Percentiles rank a stretch among this genome's conserved stretches.
Evolutionary conservation across 768 basidiomycete genomes (phyloP).

Genomic region (Steccherinum ochraceum): DNA sequence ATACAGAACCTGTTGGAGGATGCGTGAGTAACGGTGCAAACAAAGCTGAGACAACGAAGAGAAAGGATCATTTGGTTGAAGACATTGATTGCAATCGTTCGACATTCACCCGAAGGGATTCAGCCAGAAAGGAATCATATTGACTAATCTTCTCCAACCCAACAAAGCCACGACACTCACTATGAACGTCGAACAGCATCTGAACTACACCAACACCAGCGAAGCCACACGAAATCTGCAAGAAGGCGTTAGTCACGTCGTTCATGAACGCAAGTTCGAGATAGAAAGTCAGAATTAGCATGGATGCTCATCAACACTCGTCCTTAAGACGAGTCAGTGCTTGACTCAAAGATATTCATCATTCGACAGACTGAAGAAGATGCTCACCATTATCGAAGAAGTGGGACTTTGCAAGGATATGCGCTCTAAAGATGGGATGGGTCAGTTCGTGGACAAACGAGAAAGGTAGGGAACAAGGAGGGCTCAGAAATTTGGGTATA

Average conservation of each 20-base stretch:
- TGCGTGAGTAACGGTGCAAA: no score
- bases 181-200: no score
- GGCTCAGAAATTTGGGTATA: slow-evolving; percentile 94
- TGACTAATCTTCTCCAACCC: no score
- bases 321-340: slow-evolving; percentile 79
- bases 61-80: slow-evolving; percentile 33
- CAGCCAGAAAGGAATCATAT: not conserved
- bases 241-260: not conserved
- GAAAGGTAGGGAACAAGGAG: slow-evolving; percentile 15
- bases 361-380: slow-evolving; percentile 21
- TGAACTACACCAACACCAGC: no score
- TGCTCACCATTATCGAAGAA: slow-evolving; percentile 29
- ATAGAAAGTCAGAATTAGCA: slow-evolving; percentile 74
- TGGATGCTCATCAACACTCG: slow-evolving; percentile 69
- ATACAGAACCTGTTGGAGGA: no score
- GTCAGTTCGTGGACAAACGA: slow-evolving; percentile 11
- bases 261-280: not conserved
- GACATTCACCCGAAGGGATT: slow-evolving; percentile 4
- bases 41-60: no score
- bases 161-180: no score
- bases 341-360: slow-evolving; percentile 88
- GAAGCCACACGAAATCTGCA: no score
- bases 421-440: not conserved
- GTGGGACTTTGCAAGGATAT: not conserved
- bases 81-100: slow-evolving; percentile 19